Percentiles rank a stretch among this genome's conserved stretches.
Evolutionary conservation across 2,329 filamentous ascomycete genomes (phyloP).

Genomic region (Penicillium sp.): DNA sequence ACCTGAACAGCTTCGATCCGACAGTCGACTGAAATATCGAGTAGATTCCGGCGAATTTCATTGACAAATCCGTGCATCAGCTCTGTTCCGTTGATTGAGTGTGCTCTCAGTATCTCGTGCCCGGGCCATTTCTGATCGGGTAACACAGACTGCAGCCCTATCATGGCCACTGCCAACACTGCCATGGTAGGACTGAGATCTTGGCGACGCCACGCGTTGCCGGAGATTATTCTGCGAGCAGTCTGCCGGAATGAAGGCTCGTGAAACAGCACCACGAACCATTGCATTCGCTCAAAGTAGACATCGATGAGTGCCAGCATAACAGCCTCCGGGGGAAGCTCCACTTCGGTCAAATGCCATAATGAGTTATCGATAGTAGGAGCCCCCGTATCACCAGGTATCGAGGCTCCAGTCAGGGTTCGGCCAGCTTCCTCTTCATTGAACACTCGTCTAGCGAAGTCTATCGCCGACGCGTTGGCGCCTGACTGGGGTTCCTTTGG

Average conservation of each 20-base stretch:
- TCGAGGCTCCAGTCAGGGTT: slow-evolving; percentile 13
- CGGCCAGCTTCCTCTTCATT: slow-evolving; percentile 20
- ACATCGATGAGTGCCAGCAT: slow-evolving; percentile 19
- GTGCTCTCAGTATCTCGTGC: slow-evolving; percentile 8
- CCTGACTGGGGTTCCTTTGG: slow-evolving; percentile 18
- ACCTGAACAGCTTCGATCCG: slow-evolving; percentile 25
- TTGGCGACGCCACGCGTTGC: slow-evolving; percentile 14
- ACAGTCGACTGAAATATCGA: slow-evolving; percentile 20
- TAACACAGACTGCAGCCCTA: slow-evolving; percentile 20
- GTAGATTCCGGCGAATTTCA: slow-evolving; percentile 16
- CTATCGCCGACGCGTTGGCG: slow-evolving; percentile 21
- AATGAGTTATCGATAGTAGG: slow-evolving; percentile 9
- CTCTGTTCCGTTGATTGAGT: slow-evolving; percentile 2
- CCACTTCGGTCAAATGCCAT: slow-evolving; percentile 18
- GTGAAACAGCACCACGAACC: slow-evolving; percentile 23
- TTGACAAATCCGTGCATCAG: slow-evolving; percentile 5
- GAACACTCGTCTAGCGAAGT: slow-evolving; percentile 23
- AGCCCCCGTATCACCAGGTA: slow-evolving; percentile 17
- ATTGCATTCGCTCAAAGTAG: slow-evolving; percentile 25
- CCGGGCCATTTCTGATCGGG: slow-evolving; percentile 18
- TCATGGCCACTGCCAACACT: slow-evolving; percentile 18
- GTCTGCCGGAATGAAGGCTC: slow-evolving; percentile 14
- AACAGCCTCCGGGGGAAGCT: slow-evolving; percentile 15
- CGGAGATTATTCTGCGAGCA: slow-evolving; percentile 12
- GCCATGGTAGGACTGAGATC: slow-evolving; percentile 16